A percentile compares a stretch with the other conserved stretches of the same genome.
phyloP scores from a whole-genome alignment of 768 basidiomycete genomes.

The Candolleomyces efflorescens region DNA sequence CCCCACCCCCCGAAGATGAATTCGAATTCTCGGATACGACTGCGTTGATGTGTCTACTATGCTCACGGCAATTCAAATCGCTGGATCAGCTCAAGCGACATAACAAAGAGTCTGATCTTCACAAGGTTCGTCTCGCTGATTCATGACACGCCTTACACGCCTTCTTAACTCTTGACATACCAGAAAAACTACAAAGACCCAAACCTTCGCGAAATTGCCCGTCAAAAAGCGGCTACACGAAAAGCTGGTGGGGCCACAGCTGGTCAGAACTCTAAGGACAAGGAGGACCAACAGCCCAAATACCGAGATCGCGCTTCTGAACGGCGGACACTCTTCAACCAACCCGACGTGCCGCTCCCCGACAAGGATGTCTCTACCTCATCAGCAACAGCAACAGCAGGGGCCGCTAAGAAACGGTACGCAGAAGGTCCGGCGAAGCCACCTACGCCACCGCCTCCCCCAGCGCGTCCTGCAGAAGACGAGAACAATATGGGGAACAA shows the following conservation, averaged over 20 bases:
- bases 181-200: constrained; percentile 86
- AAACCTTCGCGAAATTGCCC: constrained; percentile 67
- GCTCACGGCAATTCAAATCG: constrained; percentile 89
- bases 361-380: constrained; percentile 28
- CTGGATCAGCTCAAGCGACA: constrained; percentile 84
- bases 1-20: constrained; percentile 49
- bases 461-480: constrained; percentile 72
- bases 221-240: constrained; percentile 55
- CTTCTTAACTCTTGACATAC: constrained; percentile 9
- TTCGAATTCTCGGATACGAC: constrained; percentile 80
- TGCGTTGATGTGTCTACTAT: constrained; percentile 81
- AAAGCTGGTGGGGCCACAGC: constrained; percentile 23
- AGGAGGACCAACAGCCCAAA: constrained; percentile 54
- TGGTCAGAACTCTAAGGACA: constrained; percentile 1
- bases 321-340: constrained; percentile 85
- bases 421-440: constrained; percentile 58
- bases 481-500: constrained; percentile 88
- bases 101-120: constrained; percentile 89
- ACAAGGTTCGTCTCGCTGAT: constrained; percentile 71
- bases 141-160: constrained; percentile 24
- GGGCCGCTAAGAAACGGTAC: constrained; percentile 31
- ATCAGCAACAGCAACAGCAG: neutral
- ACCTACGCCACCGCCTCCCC: constrained; percentile 54
- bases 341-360: constrained; percentile 78
- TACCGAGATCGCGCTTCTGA: constrained; percentile 96